phyloP scores from a whole-genome alignment of 345 rosid genomes.

The Noccaea caerulescens region DNA sequence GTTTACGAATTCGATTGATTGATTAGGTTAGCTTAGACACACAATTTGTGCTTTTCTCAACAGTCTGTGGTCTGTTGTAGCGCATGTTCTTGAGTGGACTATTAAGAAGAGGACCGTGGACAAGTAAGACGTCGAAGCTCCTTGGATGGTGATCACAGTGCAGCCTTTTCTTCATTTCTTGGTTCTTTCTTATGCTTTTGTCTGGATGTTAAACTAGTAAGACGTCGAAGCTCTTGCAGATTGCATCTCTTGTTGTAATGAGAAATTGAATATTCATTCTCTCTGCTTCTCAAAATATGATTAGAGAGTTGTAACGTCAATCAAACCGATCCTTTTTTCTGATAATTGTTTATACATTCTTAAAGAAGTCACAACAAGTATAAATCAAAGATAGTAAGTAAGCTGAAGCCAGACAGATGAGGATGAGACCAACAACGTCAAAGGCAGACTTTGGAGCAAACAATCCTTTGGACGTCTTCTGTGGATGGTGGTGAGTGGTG shows the following conservation, averaged over 20 bases:
- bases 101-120: too few relatives aligned
- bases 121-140: too few relatives aligned
- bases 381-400: slow-evolving; percentile 49
- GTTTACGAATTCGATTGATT: too few relatives aligned
- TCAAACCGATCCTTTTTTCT: background rate
- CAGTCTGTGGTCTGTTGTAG: too few relatives aligned
- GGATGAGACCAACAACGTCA: slow-evolving; percentile 67
- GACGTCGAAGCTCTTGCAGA: slow-evolving; percentile 51
- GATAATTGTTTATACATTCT: slow-evolving; percentile 16
- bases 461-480: slow-evolving; percentile 82
- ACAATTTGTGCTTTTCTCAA: too few relatives aligned
- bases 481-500: too few relatives aligned
- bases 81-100: too few relatives aligned
- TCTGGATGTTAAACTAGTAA: too few relatives aligned
- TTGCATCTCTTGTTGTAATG: slow-evolving; percentile 63
- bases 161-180: too few relatives aligned
- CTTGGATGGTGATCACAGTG: too few relatives aligned
- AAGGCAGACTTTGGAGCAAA: slow-evolving; percentile 94
- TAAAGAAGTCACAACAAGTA: background rate
- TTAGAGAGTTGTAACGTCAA: slow-evolving; percentile 6
- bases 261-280: slow-evolving; percentile 32
- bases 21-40: too few relatives aligned
- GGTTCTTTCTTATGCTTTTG: too few relatives aligned
- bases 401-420: slow-evolving; percentile 72
- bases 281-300: background rate